Percentiles rank a stretch among this genome's conserved stretches.
Conservation (phyloP, 768 basidiomycete genomes). For the Lactarius tabidus region DNA sequence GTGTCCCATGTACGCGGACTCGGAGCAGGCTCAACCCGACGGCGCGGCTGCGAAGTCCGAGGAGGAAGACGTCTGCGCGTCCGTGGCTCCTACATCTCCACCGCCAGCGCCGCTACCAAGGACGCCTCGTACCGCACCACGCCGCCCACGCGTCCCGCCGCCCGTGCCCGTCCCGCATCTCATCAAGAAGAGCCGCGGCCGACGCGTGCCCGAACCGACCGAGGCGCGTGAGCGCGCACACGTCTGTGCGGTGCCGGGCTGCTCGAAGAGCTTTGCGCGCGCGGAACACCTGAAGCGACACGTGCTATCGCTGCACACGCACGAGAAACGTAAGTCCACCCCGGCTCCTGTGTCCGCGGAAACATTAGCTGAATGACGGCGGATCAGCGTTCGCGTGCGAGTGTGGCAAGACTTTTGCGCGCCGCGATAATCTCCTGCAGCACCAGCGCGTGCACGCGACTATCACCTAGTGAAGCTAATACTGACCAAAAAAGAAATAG, state of each 20-base stretch:
- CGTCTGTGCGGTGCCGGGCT: slow-evolving; percentile 64
- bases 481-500: not conserved
- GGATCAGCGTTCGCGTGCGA: slow-evolving; percentile 53
- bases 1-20: slow-evolving; percentile 12
- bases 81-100: not conserved
- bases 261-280: slow-evolving; percentile 75
- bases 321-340: slow-evolving; percentile 83
- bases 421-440: slow-evolving; percentile 74
- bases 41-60: not conserved
- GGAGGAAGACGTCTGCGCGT: not conserved
- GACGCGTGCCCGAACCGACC: slow-evolving; percentile 52
- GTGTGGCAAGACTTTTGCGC: slow-evolving; percentile 68
- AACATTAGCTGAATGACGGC: not conserved
- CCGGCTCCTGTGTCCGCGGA: not conserved
- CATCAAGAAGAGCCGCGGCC: slow-evolving; percentile 75
- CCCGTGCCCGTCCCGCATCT: slow-evolving; percentile 73
- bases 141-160: slow-evolving; percentile 25
- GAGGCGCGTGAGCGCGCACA: slow-evolving; percentile 45
- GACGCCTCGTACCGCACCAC: not conserved
- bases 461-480: not conserved
- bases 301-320: slow-evolving; percentile 73
- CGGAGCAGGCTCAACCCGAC: not conserved
- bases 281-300: slow-evolving; percentile 82
- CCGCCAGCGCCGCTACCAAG: not conserved
- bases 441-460: slow-evolving; percentile 59